Evolutionary conservation across 306 rosid species (phyloP), one percentile per base, ranked within the genome.

Genomic region (Vicia sativa): DNA sequence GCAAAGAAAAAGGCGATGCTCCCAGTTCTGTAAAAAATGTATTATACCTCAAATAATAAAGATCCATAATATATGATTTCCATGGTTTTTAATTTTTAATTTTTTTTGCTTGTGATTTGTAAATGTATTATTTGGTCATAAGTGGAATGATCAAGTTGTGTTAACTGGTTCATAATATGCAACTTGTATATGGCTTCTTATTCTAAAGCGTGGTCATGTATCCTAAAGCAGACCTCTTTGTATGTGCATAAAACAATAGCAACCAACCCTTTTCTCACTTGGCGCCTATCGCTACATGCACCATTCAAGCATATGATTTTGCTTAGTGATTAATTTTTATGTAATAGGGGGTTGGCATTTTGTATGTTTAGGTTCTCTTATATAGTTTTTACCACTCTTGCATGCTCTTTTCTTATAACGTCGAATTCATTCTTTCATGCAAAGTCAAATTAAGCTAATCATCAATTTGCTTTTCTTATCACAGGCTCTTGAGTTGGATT

Each of bases 401-500:
- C 46, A 25, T 68, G 53, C 45, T 34, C 54, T 58, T 37, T 44
- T 8, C 10, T 56, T 19, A 6, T 54, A 64, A 52, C 15, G 26
- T 21, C 64, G 49, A 73, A 25, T 34, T 61, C 66, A 13, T 18
- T 42, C 29, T n/a, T 39, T 19, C 38, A 18, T 44, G 25, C 11
- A 56, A 68, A 65, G 53, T 23, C 34, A 29, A n/a, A 5, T 25
- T 77, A 23, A 49, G 19, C 56, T 49, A 16, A 66, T 37, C 29
- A 59, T 52, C 52, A 65, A 8, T 55, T 65, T 77, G 39, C 28
- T 61, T 49, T 41, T 72, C 67, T 53, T 15, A 72, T 42, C 45
- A 29, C 14, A 79, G 82, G 82, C 82, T 38, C 79, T 74, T 62
- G 29, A 37, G 73, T 62, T 79, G 71, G 64, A 74, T 68, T 13